These are phyloP conservation scores for Candida loeiensis DNA, from an alignment of 805 yeast species.

Conservation along the genomic window DNA sequence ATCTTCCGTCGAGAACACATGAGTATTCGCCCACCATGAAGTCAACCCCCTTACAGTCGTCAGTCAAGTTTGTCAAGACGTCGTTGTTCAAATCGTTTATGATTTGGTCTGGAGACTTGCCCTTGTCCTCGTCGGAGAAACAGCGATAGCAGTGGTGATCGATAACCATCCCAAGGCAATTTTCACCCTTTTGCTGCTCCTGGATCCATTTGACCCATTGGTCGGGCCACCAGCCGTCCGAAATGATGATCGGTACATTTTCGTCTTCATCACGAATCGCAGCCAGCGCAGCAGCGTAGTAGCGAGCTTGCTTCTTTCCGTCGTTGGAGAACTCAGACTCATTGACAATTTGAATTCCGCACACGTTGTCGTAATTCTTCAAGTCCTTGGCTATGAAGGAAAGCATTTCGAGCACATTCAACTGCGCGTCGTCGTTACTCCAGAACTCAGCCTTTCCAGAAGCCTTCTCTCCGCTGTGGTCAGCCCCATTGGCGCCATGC, in stretches of 20 bases:
- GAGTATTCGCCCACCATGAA: slow-evolving; percentile 86
- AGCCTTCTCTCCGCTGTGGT: slow-evolving; percentile 70
- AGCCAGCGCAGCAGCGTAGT: slow-evolving; percentile 62
- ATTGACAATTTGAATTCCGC: slow-evolving; percentile 82
- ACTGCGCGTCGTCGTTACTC: slow-evolving; percentile 41
- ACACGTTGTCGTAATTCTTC: slow-evolving; percentile 56
- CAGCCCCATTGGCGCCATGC: slow-evolving; percentile 85
- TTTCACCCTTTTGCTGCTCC: slow-evolving; percentile 32
- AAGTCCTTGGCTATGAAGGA: slow-evolving; percentile 63
- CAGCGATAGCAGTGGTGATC: slow-evolving; percentile 88
- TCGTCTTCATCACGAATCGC: slow-evolving; percentile 55
- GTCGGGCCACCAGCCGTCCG: slow-evolving; percentile 93
- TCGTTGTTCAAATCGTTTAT: slow-evolving; percentile 52
- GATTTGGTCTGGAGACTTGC: slow-evolving; percentile 61
- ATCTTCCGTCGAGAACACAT: slow-evolving; percentile 71
- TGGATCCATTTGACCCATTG: slow-evolving; percentile 72
- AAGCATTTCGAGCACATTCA: slow-evolving; percentile 47
- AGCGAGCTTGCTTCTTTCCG: slow-evolving; percentile 51
- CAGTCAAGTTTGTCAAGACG: slow-evolving; percentile 46
- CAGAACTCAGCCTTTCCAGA: slow-evolving; percentile 64
- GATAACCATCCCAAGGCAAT: slow-evolving; percentile 59
- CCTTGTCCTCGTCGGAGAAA: slow-evolving; percentile 70
- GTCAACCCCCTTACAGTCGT: slow-evolving; percentile 52
- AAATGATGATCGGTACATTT: slow-evolving; percentile 67
- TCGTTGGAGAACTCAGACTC: slow-evolving; percentile 66